Base-by-base conservation (phyloP, 352 stramenopile species). In the Plasmopara muralis region DNA sequence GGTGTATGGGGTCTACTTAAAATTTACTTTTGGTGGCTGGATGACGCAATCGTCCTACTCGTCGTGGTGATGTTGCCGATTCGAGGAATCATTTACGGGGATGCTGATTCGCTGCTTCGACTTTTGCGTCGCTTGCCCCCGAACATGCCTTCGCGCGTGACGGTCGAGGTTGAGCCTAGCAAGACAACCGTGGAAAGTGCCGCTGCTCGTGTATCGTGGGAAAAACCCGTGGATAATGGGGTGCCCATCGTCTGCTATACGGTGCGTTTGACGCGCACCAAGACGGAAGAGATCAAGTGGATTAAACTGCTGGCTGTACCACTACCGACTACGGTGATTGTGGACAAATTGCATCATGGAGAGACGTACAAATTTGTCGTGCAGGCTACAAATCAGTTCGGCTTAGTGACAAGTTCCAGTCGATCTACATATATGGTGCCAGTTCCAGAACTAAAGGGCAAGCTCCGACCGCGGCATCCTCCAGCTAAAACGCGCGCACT, bases 351-450 rank as follows among this genome's bases (percentile, higher is more conserved):
- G 25, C 53, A 70, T 34, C 78, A 89, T 35, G 83, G 83, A 7
- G 80, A 91, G 50, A 93, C 83, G 37, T 93, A 91, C 69, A 89
- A 89, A 47, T 83, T 93, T 50, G 71, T 86, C 9, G 83, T 93
- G 5, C 76, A 93, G 50, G 77, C 83, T 14, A 91, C 80, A 8
- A 93, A 93, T 54, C 60, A 73, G 25, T 93, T 93, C 45, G 83
- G 83, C 0, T 56, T 91, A 37, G 69, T 89, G 15, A 83, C 74
- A 8, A 72, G 68, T 43, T 93, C 83, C 14, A 88, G 78, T 35
- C 77, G 77, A 9, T 93, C 83, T 49, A 91, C 83, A 29, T 93
- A 89, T 49, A 90, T 93, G 83, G 83, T 90, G 8, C 79, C 79
- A 0, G 65, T 89, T 14, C 80, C 83, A 0, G 77, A 88, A 43